phyloP scores from a whole-genome alignment of 345 rosid species.

The Euphorbia lathyris region DNA sequence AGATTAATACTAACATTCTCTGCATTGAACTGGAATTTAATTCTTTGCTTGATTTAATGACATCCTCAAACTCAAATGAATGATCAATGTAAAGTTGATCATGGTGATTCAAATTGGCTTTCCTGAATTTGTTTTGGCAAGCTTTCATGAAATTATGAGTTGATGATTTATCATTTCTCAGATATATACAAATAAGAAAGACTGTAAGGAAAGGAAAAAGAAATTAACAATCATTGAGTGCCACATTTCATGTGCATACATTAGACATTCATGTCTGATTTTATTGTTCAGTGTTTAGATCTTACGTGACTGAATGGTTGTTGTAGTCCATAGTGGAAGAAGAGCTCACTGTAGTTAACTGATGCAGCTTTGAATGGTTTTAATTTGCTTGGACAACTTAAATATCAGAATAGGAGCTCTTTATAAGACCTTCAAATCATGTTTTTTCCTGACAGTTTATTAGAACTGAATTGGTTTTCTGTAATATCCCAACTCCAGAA shows the following conservation, averaged over 20 bases:
- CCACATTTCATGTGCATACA: neutral
- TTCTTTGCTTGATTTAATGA: neutral
- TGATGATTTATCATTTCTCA: neutral
- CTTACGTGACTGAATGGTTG: neutral
- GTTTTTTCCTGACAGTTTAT: neutral
- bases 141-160: neutral
- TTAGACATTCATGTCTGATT: neutral
- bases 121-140: neutral
- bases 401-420: neutral
- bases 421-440: neutral
- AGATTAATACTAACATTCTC: neutral
- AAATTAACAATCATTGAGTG: neutral
- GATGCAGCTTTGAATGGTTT: neutral
- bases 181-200: neutral
- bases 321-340: neutral
- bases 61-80: neutral
- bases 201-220: neutral
- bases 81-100: neutral
- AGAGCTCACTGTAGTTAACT: neutral
- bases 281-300: neutral
- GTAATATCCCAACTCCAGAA: neutral
- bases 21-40: neutral
- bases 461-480: neutral
- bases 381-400: neutral
- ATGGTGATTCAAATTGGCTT: neutral